Conservation (phyloP, 257 asterid species). For the Handroanthus guayacan region DNA sequence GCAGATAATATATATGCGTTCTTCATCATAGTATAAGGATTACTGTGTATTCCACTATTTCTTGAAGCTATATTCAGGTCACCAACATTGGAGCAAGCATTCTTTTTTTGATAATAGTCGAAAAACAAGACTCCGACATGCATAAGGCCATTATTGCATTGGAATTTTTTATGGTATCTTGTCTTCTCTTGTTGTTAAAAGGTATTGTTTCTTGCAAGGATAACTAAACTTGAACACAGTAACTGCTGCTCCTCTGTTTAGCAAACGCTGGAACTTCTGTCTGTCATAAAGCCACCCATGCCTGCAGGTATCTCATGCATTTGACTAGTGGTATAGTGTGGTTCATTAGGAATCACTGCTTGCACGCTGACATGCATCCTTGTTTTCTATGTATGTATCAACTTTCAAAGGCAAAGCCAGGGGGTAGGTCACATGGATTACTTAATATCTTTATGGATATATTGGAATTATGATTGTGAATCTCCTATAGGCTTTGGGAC, state of each 20-base stretch:
- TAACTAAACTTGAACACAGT: neutral
- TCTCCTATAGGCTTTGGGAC: neutral
- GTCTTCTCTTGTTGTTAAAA: constrained; percentile 18
- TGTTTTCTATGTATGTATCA: constrained; percentile 1
- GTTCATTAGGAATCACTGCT: neutral
- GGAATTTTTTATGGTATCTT: constrained; percentile 33
- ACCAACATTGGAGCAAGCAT: constrained; percentile 28
- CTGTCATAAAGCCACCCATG: neutral
- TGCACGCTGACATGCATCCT: neutral
- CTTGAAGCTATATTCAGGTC: constrained; percentile 47
- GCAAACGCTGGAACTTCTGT: neutral
- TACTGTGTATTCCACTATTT: constrained; percentile 10
- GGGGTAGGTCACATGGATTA: neutral
- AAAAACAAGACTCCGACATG: constrained; percentile 14
- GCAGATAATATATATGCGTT: neutral
- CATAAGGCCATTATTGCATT: constrained; percentile 24
- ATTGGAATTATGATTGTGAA: neutral
- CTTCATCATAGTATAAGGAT: constrained; percentile 27
- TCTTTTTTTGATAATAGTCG: constrained; percentile 27
- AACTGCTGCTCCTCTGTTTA: neutral
- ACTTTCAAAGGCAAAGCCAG: neutral
- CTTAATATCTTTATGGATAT: neutral
- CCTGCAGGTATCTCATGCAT: neutral
- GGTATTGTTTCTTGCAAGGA: constrained; percentile 11
- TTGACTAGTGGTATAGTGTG: neutral